phyloP scores from a whole-genome alignment of 257 asterid species.

The Primulina huaijiensis region DNA sequence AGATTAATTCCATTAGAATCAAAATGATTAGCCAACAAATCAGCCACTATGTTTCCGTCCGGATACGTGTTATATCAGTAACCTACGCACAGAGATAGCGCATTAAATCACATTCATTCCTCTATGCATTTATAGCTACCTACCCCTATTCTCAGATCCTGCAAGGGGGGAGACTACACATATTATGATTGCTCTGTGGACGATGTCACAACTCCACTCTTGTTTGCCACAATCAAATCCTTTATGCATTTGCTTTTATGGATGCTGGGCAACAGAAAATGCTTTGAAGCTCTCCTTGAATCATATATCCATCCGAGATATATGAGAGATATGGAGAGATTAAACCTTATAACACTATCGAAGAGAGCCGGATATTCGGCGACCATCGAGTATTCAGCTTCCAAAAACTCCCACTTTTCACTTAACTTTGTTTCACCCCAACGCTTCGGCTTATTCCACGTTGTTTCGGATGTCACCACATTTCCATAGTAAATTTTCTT shows the following conservation, averaged over 20 bases:
- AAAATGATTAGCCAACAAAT: too few species aligned
- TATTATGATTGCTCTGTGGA: background rate
- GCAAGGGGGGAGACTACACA: background rate
- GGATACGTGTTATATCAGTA: background rate
- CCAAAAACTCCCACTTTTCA: conserved; percentile 12
- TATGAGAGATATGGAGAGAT: background rate
- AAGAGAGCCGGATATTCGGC: background rate
- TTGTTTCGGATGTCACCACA: conserved; percentile 62
- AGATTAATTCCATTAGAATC: too few species aligned
- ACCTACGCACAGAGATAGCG: background rate
- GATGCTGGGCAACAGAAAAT: background rate
- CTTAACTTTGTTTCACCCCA: background rate
- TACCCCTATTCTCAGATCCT: background rate
- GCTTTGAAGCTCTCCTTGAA: background rate
- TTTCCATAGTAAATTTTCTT: conserved; percentile 78
- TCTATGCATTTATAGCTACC: background rate
- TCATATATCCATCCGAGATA: background rate
- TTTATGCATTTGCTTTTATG: background rate
- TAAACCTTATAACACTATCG: background rate
- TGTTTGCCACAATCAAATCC: background rate
- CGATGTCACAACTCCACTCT: background rate
- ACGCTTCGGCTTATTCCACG: conserved; percentile 64
- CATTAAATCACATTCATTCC: background rate
- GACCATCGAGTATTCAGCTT: background rate
- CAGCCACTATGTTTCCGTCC: background rate